These are phyloP conservation scores for Scheffersomyces stipitis DNA, from an alignment of 805 yeast species.

Conservation along the genomic window DNA sequence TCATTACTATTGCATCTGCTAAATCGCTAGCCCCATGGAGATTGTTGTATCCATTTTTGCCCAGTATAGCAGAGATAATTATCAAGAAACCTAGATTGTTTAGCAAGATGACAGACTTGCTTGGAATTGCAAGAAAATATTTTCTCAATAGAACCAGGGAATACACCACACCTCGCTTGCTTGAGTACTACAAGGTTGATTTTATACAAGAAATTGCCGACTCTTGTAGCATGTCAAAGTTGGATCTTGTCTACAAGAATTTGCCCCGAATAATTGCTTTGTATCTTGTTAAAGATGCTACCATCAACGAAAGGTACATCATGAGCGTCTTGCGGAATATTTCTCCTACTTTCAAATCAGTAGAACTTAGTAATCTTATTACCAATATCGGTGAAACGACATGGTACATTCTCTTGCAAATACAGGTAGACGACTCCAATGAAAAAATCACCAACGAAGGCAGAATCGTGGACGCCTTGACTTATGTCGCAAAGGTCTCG, in stretches of 20 bases:
- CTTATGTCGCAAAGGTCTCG: constrained; percentile 34
- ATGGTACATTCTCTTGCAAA: constrained; percentile 34
- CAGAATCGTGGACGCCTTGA: constrained; percentile 44
- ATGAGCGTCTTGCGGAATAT: constrained; percentile 53
- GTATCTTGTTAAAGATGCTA: constrained; percentile 50
- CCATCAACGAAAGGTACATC: constrained; percentile 50
- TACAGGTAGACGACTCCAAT: constrained; percentile 29
- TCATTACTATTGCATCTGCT: constrained; percentile 57
- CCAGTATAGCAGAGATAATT: constrained; percentile 63
- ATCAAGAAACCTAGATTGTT: constrained; percentile 61
- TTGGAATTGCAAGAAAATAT: constrained; percentile 59
- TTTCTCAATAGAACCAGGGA: constrained; percentile 69
- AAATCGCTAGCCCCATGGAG: constrained; percentile 72
- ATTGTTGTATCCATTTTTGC: constrained; percentile 74
- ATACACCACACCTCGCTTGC: constrained; percentile 73
- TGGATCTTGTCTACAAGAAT: constrained; percentile 48
- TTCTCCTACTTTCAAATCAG: constrained; percentile 45
- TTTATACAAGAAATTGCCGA: constrained; percentile 63
- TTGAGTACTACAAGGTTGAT: constrained; percentile 64
- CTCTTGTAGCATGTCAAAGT: constrained; percentile 44
- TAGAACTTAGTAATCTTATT: constrained; percentile 32
- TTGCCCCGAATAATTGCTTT: constrained; percentile 58
- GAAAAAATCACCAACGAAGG: constrained; percentile 27
- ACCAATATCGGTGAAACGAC: constrained; percentile 39
- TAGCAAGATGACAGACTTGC: constrained; percentile 58